Conservation (phyloP, 164 flowering plant species). For the Houttuynia cordata region DNA sequence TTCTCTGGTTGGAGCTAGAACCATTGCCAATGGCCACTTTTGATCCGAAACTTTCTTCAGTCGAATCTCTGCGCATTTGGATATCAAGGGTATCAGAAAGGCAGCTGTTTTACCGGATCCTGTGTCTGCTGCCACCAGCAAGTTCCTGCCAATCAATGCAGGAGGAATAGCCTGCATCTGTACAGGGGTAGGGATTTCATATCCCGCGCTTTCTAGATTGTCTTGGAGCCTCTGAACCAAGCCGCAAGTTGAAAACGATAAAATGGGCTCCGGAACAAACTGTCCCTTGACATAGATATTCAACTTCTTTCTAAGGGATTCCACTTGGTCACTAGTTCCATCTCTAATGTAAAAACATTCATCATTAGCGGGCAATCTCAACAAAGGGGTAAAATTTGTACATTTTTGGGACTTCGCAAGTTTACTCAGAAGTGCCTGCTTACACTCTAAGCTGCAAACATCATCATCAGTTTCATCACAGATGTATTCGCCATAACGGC, state of each 20-base stretch:
- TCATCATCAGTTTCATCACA: conserved; percentile 94
- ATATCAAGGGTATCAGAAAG: conserved; percentile 64
- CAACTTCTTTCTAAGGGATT: conserved; percentile 40
- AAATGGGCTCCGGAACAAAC: conserved; percentile 38
- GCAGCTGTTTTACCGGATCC: conserved; percentile 93
- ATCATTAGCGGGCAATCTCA: conserved; percentile 47
- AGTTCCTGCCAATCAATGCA: conserved; percentile 57
- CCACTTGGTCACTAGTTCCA: conserved; percentile 24
- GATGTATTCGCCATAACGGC: conserved; percentile 95
- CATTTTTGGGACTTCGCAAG: conserved; percentile 21
- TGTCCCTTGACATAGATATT: conserved; percentile 56
- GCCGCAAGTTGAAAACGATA: conserved; percentile 55
- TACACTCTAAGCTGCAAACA: conserved; percentile 82
- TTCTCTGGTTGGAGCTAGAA: conserved; percentile 87
- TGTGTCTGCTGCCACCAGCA: conserved; percentile 84
- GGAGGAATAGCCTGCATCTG: conserved; percentile 96
- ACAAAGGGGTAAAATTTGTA: conserved; percentile 9
- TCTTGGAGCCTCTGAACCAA: conserved; percentile 55
- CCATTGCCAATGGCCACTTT: conserved; percentile 61
- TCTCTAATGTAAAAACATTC: conserved; percentile 77
- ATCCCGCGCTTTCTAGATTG: conserved; percentile 65
- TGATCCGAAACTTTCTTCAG: conserved; percentile 7
- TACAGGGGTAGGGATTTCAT: conserved; percentile 79
- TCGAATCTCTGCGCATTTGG: conserved; percentile 34
- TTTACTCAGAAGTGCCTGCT: conserved; percentile 31